A percentile compares a stretch with the other conserved stretches of the same genome.
Evolutionary conservation across 805 yeast genomes (phyloP).

Genomic region (Priceomyces castillae): DNA sequence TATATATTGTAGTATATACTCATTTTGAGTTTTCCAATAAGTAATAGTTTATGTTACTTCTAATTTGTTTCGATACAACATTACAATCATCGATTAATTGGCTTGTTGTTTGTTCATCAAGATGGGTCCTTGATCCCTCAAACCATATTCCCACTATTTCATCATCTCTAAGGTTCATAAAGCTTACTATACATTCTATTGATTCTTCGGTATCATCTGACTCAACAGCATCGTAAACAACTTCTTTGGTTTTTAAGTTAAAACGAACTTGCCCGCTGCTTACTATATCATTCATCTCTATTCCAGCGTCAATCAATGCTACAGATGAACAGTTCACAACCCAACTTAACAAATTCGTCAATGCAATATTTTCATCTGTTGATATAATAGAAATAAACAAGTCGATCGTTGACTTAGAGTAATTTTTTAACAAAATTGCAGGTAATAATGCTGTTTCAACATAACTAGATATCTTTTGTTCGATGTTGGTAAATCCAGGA

Average conservation of each 20-base stretch:
- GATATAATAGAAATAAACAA: slow-evolving; percentile 68
- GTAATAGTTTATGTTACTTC: slow-evolving; percentile 46
- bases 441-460: slow-evolving; percentile 52
- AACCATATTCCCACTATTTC: slow-evolving; percentile 62
- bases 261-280: slow-evolving; percentile 53
- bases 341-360: slow-evolving; percentile 46
- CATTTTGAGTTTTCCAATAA: slow-evolving; percentile 21
- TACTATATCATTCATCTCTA: slow-evolving; percentile 76
- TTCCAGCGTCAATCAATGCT: slow-evolving; percentile 82
- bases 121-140: slow-evolving; percentile 27
- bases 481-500: slow-evolving; percentile 34
- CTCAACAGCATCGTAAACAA: slow-evolving; percentile 15
- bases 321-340: slow-evolving; percentile 62
- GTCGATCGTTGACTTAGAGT: slow-evolving; percentile 89
- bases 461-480: slow-evolving; percentile 50
- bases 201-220: slow-evolving; percentile 14
- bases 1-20: slow-evolving; percentile 3
- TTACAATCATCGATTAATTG: slow-evolving; percentile 44
- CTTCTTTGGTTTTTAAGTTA: slow-evolving; percentile 8
- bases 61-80: slow-evolving; percentile 39
- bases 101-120: slow-evolving; percentile 21
- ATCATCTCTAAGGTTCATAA: slow-evolving; percentile 51
- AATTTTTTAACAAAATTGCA: slow-evolving; percentile 59
- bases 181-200: slow-evolving; percentile 46
- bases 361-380: slow-evolving; percentile 28